Base-by-base conservation (phyloP, 805 yeast species). In the Saturnispora gosingensis region DNA sequence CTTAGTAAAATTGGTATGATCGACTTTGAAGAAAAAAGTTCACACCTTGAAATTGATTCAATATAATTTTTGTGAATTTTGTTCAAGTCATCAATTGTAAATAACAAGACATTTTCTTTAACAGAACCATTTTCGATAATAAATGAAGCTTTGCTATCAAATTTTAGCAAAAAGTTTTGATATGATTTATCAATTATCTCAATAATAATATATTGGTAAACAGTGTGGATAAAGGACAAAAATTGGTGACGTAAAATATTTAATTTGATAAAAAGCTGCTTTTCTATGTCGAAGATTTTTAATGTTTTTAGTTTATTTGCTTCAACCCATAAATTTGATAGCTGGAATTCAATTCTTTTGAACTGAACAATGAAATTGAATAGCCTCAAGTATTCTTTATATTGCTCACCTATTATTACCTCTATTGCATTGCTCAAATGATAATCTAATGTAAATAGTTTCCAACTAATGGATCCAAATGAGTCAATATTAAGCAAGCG, bases 321-420 rank as follows among this genome's bases (percentile, higher is more conserved):
- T 20, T 66, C 61, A 28, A 63, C 61, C 87, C 85, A 81, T 25
- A 72, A 70, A 5, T 58, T 57, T 49, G 74, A 73, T 52, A 85
- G 70, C 51, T 80, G 68, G 58, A 69, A 74, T 18, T 77, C 75
- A 15, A 83, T 74, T 55, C 87, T 82, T 54, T 82, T 79, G 22
- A 91, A 68, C 57, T 84, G 78, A 88, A 97, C 87, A 40, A 93
- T 65, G 60, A 88, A 87, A 59, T 89, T 88, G 72, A 91, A 93
- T 56, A 90, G 77, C 58, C 85, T 77, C 48, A 88, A 70, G 63
- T 91, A 91, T 49, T 80, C 86, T 51, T 72, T 72, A 46, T 74
- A 73, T 18, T 73, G 68, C 25, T 72, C 68, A 38, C 82, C 69
- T 16, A 91, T 70, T 3, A 85, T 73, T 27, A 76, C 70, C 8